A percentile compares a stretch with the other conserved stretches of the same genome.
phyloP scores from a whole-genome alignment of 768 basidiomycete species.

The Pulveroboletus sp. region DNA sequence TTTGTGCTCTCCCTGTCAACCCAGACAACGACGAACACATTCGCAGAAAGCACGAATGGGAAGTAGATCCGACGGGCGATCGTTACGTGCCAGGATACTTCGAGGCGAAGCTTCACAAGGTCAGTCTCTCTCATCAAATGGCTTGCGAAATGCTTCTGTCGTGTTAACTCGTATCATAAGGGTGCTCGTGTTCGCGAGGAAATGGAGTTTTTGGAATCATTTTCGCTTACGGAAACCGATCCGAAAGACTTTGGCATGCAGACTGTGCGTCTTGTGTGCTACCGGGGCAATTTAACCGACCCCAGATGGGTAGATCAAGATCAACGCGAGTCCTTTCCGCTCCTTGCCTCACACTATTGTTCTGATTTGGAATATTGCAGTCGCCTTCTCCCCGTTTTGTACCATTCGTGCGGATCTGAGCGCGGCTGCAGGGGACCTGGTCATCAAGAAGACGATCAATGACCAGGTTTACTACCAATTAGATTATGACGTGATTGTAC shows the following conservation, averaged over 20 bases:
- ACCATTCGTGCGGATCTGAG: slow-evolving; percentile 1
- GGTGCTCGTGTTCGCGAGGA: not conserved
- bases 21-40: slow-evolving; percentile 1
- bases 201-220: slow-evolving; percentile 10
- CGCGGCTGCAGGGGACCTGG: not conserved
- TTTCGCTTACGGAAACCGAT: slow-evolving; percentile 1
- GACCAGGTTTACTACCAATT: not conserved
- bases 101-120: slow-evolving; percentile 11
- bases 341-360: not conserved
- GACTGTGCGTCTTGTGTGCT: slow-evolving; percentile 3
- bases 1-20: slow-evolving; percentile 3
- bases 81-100: slow-evolving; percentile 13
- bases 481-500: slow-evolving; percentile 13
- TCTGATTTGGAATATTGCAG: not conserved
- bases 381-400: slow-evolving; percentile 3
- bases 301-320: slow-evolving; percentile 17
- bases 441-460: not conserved
- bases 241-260: slow-evolving; percentile 3
- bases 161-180: not conserved
- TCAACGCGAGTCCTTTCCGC: not conserved
- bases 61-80: slow-evolving; percentile 3
- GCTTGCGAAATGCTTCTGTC: not conserved
- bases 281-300: slow-evolving; percentile 5
- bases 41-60: slow-evolving; percentile 8
- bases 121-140: not conserved